Conservation (phyloP, 1,139 yeast genomes). For the Blastobotrys niveus region DNA sequence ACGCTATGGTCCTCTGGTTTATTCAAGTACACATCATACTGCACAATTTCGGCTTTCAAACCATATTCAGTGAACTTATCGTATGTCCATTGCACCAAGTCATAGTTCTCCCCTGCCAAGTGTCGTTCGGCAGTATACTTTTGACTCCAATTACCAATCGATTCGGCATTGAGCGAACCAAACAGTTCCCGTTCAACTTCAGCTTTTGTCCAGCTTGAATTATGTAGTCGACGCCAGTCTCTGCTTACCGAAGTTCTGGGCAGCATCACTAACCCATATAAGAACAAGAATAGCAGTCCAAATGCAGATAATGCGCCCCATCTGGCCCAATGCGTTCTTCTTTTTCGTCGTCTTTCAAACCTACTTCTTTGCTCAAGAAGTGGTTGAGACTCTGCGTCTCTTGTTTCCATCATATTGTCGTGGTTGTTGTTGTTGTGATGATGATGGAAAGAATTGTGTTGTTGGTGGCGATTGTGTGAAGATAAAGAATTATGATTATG, state of each 20-base stretch:
- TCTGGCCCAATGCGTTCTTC: not conserved
- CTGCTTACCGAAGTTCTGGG: slow-evolving; percentile 84
- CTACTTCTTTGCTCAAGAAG: slow-evolving; percentile 5
- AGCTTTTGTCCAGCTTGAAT: slow-evolving; percentile 24
- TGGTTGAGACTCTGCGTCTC: slow-evolving; percentile 9
- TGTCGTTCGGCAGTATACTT: slow-evolving; percentile 57
- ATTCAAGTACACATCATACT: slow-evolving; percentile 56
- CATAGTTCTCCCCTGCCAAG: slow-evolving; percentile 64
- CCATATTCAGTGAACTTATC: slow-evolving; percentile 60
- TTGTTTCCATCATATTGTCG: not conserved
- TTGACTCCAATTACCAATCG: slow-evolving; percentile 29
- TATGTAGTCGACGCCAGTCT: slow-evolving; percentile 71
- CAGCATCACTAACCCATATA: slow-evolving; percentile 65
- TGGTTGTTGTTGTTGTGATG: not conserved
- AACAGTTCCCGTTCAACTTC: slow-evolving; percentile 33
- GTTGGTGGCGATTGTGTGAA: too few relatives aligned
- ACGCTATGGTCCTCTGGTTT: slow-evolving; percentile 55
- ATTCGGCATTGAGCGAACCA: slow-evolving; percentile 25
- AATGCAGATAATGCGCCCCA: slow-evolving; percentile 27
- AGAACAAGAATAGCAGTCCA: slow-evolving; percentile 49
- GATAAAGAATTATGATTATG: too few relatives aligned
- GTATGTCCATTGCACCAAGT: slow-evolving; percentile 60
- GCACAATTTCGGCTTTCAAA: slow-evolving; percentile 45
- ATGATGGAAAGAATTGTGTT: too few relatives aligned
- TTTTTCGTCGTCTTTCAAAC: not conserved